A percentile compares a stretch with the other conserved stretches of the same genome.
Evolutionary conservation across 768 basidiomycete genomes (phyloP).

Genomic region (Trametes meyenii): DNA sequence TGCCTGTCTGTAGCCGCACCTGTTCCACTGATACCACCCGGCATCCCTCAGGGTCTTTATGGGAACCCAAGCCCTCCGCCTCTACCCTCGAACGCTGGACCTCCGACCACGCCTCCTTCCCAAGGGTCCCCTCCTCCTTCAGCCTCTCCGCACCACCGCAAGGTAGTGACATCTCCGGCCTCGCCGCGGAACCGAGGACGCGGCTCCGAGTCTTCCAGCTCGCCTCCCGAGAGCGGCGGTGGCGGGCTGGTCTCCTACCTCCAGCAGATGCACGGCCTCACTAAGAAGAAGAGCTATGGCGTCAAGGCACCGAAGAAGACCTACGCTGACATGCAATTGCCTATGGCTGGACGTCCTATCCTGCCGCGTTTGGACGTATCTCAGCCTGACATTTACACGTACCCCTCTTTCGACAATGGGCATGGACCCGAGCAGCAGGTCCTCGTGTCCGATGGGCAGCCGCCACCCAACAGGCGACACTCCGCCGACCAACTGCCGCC

Average conservation of each 20-base stretch:
- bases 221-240: conserved; percentile 30
- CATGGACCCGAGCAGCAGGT: conserved; percentile 7
- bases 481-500: conserved; percentile 15
- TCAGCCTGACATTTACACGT: conserved; percentile 22
- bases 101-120: conserved; percentile 13
- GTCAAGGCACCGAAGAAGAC: conserved; percentile 26
- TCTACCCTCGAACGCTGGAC: not conserved
- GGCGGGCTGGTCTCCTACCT: conserved; percentile 59
- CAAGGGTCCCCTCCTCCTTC: conserved; percentile 8
- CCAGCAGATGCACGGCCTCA: conserved; percentile 68
- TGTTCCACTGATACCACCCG: conserved; percentile 11
- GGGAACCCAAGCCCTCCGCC: conserved; percentile 18
- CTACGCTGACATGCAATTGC: conserved; percentile 11
- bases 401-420: conserved; percentile 20
- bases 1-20: conserved; percentile 4
- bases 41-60: conserved; percentile 13
- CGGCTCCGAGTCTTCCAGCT: conserved; percentile 19
- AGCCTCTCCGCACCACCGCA: conserved; percentile 12
- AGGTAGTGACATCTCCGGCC: conserved; percentile 33
- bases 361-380: conserved; percentile 26
- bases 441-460: conserved; percentile 6
- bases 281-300: conserved; percentile 51
- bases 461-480: conserved; percentile 13
- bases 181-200: conserved; percentile 23
- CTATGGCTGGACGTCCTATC: conserved; percentile 23